Evolutionary conservation across 805 yeast species (phyloP).

Genomic region (Saturnispora halmiae): DNA sequence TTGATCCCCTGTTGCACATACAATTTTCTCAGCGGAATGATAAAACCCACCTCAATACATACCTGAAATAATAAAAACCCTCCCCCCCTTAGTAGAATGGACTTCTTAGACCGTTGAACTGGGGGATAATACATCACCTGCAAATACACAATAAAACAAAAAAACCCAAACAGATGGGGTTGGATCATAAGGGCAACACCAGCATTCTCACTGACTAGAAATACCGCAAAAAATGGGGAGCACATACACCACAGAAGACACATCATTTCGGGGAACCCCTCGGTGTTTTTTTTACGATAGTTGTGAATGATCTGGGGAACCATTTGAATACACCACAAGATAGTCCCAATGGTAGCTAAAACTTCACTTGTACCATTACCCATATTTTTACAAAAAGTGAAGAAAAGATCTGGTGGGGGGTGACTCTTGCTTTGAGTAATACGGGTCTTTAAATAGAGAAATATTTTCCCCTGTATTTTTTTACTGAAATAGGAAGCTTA

Average conservation of each 20-base stretch:
- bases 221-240: conserved; percentile 47
- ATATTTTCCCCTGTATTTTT: background rate
- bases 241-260: conserved; percentile 71
- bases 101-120: conserved; percentile 25
- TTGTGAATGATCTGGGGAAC: conserved; percentile 68
- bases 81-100: conserved; percentile 25
- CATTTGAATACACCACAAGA: conserved; percentile 87
- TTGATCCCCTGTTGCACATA: conserved; percentile 31
- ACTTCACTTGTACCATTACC: too few relatives aligned
- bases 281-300: conserved; percentile 66
- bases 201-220: conserved; percentile 39
- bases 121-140: conserved; percentile 51
- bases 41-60: conserved; percentile 39
- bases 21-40: conserved; percentile 42
- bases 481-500: too few relatives aligned
- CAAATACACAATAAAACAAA: conserved; percentile 39
- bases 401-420: too few relatives aligned
- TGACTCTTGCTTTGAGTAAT: too few relatives aligned
- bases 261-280: conserved; percentile 85
- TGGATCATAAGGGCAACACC: conserved; percentile 44
- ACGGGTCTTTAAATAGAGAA: too few relatives aligned
- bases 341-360: conserved; percentile 81
- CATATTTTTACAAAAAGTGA: too few relatives aligned
- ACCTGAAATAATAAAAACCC: conserved; percentile 31
- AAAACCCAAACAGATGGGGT: conserved; percentile 45